phyloP scores from a whole-genome alignment of 2,329 filamentous ascomycete species.

The Coniochaeta sp. region DNA sequence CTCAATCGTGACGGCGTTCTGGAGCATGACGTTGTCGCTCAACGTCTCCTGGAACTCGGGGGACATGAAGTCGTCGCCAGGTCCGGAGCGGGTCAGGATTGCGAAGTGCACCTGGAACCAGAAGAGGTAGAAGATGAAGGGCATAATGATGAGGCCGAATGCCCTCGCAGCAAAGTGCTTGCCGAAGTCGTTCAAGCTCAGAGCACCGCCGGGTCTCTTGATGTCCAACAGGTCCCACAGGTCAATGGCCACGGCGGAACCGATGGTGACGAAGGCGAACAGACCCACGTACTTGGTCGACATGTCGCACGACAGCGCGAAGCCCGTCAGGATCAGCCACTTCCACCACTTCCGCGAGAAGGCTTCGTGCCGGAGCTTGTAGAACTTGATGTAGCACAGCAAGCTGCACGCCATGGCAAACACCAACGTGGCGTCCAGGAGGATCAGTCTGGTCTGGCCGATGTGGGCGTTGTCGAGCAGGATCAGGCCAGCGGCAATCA shows the following conservation, averaged over 20 bases:
- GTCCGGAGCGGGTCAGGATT: conserved; percentile 79
- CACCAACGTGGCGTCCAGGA: conserved; percentile 89
- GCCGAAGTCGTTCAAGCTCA: conserved; percentile 70
- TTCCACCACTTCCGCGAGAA: conserved; percentile 99
- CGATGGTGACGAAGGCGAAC: conserved; percentile 96
- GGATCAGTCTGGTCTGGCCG: conserved; percentile 88
- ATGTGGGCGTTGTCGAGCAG: conserved; percentile 98
- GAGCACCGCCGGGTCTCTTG: conserved; percentile 73
- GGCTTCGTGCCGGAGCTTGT: conserved; percentile 83
- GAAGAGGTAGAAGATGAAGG: conserved; percentile 97
- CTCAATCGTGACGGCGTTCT: conserved; percentile 76
- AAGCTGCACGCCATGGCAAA: conserved; percentile 95
- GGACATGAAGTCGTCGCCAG: conserved; percentile 97
- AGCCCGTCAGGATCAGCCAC: conserved; percentile 92
- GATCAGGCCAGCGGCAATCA: conserved; percentile 77
- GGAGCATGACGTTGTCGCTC: conserved; percentile 87
- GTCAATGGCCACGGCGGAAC: conserved; percentile 87
- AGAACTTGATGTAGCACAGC: conserved; percentile 92
- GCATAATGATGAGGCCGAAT: conserved; percentile 80
- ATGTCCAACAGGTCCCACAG: conserved; percentile 91
- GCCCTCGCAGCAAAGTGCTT: conserved; percentile 87
- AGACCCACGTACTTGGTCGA: conserved; percentile 96
- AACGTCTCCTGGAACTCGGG: conserved; percentile 97
- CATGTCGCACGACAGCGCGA: conserved; percentile 92
- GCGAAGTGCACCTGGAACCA: conserved; percentile 99